Percentiles rank a stretch among this genome's conserved stretches.
Conservation (phyloP, 441 rosid genomes). For the Mallotus repandus region DNA sequence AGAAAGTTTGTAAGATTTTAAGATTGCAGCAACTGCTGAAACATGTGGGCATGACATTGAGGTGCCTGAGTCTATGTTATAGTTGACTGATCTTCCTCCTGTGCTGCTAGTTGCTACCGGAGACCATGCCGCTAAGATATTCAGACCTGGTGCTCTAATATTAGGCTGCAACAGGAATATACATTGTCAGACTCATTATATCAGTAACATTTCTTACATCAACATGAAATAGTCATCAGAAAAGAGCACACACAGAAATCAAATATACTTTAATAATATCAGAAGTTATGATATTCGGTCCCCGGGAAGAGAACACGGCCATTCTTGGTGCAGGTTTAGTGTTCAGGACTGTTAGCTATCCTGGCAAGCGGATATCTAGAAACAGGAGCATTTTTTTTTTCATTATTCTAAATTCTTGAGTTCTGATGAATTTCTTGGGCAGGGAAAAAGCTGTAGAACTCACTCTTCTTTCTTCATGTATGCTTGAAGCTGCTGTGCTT, state of each 20-base stretch:
- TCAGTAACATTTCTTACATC: not conserved
- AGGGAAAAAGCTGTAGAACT: not conserved
- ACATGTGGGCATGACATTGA: conserved; percentile 60
- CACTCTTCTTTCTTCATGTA: conserved; percentile 39
- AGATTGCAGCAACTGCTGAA: conserved; percentile 41
- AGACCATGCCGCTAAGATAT: conserved; percentile 57
- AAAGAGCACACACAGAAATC: not conserved
- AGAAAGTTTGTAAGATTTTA: conserved; percentile 45
- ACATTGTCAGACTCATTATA: not conserved
- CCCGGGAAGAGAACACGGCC: conserved; percentile 46
- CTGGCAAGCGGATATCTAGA: conserved; percentile 39
- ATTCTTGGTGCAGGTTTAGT: conserved; percentile 45
- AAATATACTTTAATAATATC: conserved; percentile 44
- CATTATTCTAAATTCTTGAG: not conserved
- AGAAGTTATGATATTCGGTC: conserved; percentile 43
- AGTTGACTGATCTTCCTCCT: conserved; percentile 32
- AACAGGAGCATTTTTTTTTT: not conserved
- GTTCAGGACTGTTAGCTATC: conserved; percentile 36
- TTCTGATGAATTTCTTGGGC: not conserved
- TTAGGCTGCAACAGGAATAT: conserved; percentile 39
- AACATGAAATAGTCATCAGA: not conserved
- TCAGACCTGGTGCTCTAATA: conserved; percentile 48
- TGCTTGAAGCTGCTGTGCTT: conserved; percentile 40
- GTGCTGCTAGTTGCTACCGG: conserved; percentile 32
- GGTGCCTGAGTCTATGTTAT: conserved; percentile 49